Evolutionary conservation across 1,284 basidiomycete species (phyloP).

Genomic region (Phenoliferia sp.): DNA sequence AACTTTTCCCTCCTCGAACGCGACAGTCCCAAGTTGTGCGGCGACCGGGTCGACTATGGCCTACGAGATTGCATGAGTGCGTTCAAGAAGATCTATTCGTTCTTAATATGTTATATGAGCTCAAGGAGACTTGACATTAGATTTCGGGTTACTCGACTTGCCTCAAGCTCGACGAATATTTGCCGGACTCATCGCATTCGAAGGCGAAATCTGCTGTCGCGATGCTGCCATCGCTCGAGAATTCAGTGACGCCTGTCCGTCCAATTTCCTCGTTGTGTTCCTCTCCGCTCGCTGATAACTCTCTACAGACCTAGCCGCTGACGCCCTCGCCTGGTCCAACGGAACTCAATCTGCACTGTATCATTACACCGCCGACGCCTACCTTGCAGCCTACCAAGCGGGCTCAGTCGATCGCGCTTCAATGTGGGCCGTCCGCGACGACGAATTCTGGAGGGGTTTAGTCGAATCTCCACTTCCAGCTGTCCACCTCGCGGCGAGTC

Average conservation of each 20-base stretch:
- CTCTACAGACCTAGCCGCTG: background rate
- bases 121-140: background rate
- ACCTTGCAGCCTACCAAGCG: background rate
- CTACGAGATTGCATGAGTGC: background rate
- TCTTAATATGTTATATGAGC: background rate
- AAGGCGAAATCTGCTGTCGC: background rate
- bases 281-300: background rate
- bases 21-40: background rate
- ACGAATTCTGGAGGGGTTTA: background rate
- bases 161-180: background rate
- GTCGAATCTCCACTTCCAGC: background rate
- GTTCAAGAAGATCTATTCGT: background rate
- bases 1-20: conserved; percentile 5
- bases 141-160: background rate
- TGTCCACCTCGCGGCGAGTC: background rate
- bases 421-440: background rate
- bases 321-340: conserved; percentile 2
- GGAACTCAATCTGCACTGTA: background rate
- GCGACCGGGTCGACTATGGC: conserved; percentile 1
- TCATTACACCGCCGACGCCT: background rate
- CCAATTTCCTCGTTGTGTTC: background rate
- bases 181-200: background rate
- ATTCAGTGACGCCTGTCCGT: background rate
- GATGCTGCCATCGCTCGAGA: background rate
- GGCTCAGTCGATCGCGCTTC: background rate